Conservation (phyloP, 345 rosid genomes). For the Limnanthes douglasii region DNA sequence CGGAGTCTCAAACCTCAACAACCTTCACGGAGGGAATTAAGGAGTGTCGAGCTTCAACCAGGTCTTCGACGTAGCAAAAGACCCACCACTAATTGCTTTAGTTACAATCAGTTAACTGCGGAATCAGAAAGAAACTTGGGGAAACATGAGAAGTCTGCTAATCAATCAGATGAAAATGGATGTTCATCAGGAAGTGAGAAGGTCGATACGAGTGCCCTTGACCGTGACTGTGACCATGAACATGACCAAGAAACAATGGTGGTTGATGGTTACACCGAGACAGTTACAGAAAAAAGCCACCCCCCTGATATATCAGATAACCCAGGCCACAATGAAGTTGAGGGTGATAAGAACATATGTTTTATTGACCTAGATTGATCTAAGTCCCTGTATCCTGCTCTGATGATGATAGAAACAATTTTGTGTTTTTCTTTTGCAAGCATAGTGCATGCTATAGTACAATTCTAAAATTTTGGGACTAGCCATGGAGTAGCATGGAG, state of each 20-base stretch:
- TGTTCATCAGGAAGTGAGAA: constrained; percentile 50
- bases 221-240: too few relatives aligned
- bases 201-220: too few relatives aligned
- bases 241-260: constrained; percentile 32
- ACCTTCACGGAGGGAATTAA: constrained; percentile 51
- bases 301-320: constrained; percentile 29
- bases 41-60: constrained; percentile 47
- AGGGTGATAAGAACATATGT: constrained; percentile 36
- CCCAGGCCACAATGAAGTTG: constrained; percentile 41
- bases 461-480: too few relatives aligned
- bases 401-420: constrained; percentile 74
- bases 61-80: constrained; percentile 92
- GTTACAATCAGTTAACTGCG: constrained; percentile 51
- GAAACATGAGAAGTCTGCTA: constrained; percentile 42
- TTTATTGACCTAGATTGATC: constrained; percentile 89
- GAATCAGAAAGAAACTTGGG: constrained; percentile 48
- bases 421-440: too few relatives aligned
- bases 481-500: too few relatives aligned
- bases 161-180: constrained; percentile 43
- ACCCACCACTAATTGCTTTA: constrained; percentile 47
- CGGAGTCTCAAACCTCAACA: constrained; percentile 45
- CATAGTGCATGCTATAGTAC: too few relatives aligned
- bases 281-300: constrained; percentile 23
- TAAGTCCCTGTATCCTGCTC: constrained; percentile 81
- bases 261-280: constrained; percentile 18